Percentiles rank a stretch among this genome's conserved stretches.
Evolutionary conservation across 768 basidiomycete species (phyloP).

Genomic region (Amanita rimosa): DNA sequence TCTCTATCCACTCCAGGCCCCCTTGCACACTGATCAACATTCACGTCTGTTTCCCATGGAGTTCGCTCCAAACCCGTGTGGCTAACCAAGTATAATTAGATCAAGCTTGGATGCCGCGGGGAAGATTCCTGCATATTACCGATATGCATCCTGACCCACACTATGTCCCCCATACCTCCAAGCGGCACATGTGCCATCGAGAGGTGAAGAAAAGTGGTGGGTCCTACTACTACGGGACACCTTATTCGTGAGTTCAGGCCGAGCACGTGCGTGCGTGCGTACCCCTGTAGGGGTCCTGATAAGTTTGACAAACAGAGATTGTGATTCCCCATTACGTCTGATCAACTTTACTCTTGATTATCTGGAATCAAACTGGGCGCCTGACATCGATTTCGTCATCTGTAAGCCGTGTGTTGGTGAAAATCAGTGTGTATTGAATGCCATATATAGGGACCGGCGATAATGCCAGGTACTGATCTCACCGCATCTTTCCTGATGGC

Average conservation of each 20-base stretch:
- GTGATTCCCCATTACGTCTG: constrained; percentile 74
- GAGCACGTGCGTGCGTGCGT: background rate
- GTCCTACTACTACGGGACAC: constrained; percentile 56
- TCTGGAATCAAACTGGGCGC: constrained; percentile 68
- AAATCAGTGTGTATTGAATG: background rate
- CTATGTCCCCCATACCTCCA: constrained; percentile 41
- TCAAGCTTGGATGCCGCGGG: constrained; percentile 43
- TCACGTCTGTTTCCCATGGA: background rate
- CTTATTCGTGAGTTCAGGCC: constrained; percentile 44
- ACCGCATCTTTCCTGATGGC: background rate
- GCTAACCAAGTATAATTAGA: constrained; percentile 8
- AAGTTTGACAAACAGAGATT: constrained; percentile 41
- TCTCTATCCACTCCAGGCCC: background rate
- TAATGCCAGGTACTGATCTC: constrained; percentile 43
- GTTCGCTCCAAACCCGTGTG: background rate
- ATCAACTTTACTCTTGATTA: constrained; percentile 76
- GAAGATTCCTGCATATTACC: constrained; percentile 66
- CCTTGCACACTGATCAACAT: background rate
- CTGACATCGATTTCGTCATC: constrained; percentile 84
- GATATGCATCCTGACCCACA: constrained; percentile 77
- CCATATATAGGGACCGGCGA: constrained; percentile 57
- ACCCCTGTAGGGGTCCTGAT: no score
- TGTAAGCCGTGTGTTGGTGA: constrained; percentile 33
- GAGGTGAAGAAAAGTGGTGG: constrained; percentile 43
- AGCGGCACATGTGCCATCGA: constrained; percentile 60